A percentile compares a stretch with the other conserved stretches of the same genome.
Evolutionary conservation across 768 basidiomycete species (phyloP).

Genomic region (Mycena epipterygia): DNA sequence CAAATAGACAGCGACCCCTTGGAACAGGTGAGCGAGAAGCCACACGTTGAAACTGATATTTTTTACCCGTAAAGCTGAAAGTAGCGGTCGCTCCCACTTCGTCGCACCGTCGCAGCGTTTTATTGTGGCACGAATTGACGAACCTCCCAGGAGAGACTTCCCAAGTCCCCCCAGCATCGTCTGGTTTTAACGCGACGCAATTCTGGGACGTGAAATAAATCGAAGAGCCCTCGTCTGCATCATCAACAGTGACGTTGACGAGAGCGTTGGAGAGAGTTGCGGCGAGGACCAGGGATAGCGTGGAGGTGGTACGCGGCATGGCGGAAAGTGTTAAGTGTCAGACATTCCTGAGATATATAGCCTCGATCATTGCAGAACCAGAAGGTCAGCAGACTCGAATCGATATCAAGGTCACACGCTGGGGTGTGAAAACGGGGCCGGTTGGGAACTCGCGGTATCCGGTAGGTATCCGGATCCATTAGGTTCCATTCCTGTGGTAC

Average conservation of each 20-base stretch:
- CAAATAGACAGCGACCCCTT: conserved; percentile 23
- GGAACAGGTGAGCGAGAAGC: neutral
- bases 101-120: conserved; percentile 19
- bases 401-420: conserved; percentile 6
- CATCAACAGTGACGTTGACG: conserved; percentile 22
- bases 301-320: conserved; percentile 20
- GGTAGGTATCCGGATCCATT: neutral
- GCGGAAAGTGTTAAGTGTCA: neutral
- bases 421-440: neutral
- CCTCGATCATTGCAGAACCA: neutral
- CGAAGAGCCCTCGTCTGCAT: neutral
- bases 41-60: neutral
- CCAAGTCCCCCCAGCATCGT: conserved; percentile 3
- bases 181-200: conserved; percentile 4
- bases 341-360: conserved; percentile 16
- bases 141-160: conserved; percentile 16
- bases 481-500: neutral
- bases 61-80: conserved; percentile 19
- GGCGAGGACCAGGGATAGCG: conserved; percentile 4
- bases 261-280: conserved; percentile 14
- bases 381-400: neutral
- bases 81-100: neutral
- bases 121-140: conserved; percentile 19
- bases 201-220: neutral
- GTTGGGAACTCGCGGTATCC: neutral